Conservation (phyloP, 768 basidiomycete species). For the Pisolithus orientalis region DNA sequence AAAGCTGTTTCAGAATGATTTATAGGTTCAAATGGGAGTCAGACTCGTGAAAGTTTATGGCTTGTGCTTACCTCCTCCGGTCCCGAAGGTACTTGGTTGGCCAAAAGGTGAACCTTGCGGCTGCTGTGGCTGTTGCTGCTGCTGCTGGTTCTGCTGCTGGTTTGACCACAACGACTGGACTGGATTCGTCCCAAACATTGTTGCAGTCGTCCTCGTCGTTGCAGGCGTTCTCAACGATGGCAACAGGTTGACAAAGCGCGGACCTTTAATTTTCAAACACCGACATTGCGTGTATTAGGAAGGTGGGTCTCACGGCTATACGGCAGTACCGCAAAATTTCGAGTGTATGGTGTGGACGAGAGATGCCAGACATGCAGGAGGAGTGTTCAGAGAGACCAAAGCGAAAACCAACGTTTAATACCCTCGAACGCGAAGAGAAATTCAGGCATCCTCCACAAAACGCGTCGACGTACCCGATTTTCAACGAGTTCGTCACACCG, state of each 20-base stretch:
- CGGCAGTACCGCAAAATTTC: constrained; percentile 12
- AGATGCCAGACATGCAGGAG: constrained; percentile 42
- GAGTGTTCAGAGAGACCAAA: constrained; percentile 29
- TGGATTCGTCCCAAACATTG: constrained; percentile 54
- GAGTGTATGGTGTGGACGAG: neutral
- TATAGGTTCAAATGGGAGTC: constrained; percentile 18
- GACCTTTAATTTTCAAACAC: constrained; percentile 13
- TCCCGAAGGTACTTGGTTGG: constrained; percentile 61
- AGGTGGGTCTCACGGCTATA: constrained; percentile 14
- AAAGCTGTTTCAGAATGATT: constrained; percentile 37
- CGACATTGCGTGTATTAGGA: constrained; percentile 17
- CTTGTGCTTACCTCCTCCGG: constrained; percentile 38
- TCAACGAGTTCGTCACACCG: constrained; percentile 90
- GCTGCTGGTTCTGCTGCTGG: constrained; percentile 59
- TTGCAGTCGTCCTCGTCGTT: constrained; percentile 22
- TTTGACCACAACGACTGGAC: constrained; percentile 65
- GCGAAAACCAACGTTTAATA: constrained; percentile 64
- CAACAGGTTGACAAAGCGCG: constrained; percentile 12
- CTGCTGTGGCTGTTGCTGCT: constrained; percentile 39
- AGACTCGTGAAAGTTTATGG: constrained; percentile 19
- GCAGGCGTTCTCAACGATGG: constrained; percentile 10
- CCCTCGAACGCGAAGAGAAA: constrained; percentile 67
- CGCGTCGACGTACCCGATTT: constrained; percentile 65
- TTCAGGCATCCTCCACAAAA: constrained; percentile 72
- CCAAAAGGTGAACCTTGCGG: constrained; percentile 58